Percentiles rank a stretch among this genome's conserved stretches.
Evolutionary conservation across 306 rosid genomes (phyloP).

Genomic region (Quercus dentata): DNA sequence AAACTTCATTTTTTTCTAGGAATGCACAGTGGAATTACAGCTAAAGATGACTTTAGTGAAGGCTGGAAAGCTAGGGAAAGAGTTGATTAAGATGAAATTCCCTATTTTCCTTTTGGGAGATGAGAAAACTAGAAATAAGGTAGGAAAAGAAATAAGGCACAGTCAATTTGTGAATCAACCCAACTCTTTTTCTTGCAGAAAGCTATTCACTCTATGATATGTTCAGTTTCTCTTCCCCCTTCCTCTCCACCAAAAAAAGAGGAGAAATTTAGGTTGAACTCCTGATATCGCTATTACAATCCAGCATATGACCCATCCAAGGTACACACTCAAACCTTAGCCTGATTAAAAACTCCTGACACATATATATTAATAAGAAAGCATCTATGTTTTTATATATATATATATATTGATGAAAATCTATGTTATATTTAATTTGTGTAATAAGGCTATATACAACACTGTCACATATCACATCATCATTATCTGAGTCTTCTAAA

Average conservation of each 20-base stretch:
- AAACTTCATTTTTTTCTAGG: neutral
- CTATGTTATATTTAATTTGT: too few relatives aligned
- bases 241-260: neutral
- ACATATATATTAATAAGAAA: slow-evolving; percentile 14
- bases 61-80: neutral
- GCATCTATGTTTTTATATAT: neutral
- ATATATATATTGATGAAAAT: neutral
- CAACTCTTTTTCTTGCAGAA: neutral
- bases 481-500: slow-evolving; percentile 1
- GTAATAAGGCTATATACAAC: neutral
- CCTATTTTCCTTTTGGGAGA: neutral
- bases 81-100: neutral
- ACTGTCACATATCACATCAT: slow-evolving; percentile 3
- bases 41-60: neutral
- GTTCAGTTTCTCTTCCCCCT: neutral
- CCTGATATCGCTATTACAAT: neutral
- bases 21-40: neutral
- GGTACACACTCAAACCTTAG: neutral
- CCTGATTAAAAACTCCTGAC: neutral
- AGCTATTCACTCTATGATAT: neutral
- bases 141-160: neutral
- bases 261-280: neutral
- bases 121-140: neutral
- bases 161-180: neutral
- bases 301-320: neutral